Percentiles rank a stretch among this genome's conserved stretches.
Conservation (phyloP, 1,139 yeast species). For the Meyerozyma athensensis region DNA sequence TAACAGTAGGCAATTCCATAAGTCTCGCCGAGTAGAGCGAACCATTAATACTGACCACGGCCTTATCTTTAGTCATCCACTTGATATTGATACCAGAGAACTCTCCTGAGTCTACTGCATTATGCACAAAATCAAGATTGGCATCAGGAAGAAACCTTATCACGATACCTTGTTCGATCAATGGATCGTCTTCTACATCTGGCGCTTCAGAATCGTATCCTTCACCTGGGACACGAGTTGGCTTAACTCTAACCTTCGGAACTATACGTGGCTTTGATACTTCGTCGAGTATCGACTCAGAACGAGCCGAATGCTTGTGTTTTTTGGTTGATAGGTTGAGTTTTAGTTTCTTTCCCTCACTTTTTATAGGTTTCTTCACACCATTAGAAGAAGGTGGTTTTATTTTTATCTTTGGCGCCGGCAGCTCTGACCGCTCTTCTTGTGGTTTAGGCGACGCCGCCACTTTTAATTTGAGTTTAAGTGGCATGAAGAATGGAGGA, state of each 20-base stretch:
- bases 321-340: constrained; percentile 15
- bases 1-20: constrained; percentile 84
- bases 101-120: constrained; percentile 79
- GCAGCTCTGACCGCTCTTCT: constrained; percentile 6
- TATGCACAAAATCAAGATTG: constrained; percentile 71
- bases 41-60: constrained; percentile 55
- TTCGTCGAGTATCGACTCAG: neutral
- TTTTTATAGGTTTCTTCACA: constrained; percentile 8
- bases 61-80: constrained; percentile 78
- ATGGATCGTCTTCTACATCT: constrained; percentile 91
- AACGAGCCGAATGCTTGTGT: constrained; percentile 1
- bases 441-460: constrained; percentile 8
- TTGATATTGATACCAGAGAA: constrained; percentile 67
- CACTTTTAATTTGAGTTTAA: constrained; percentile 22
- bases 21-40: constrained; percentile 75
- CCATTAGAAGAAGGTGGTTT: constrained; percentile 14
- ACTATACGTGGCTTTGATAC: constrained; percentile 19
- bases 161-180: constrained; percentile 80
- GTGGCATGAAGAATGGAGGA: constrained; percentile 13
- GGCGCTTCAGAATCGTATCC: constrained; percentile 98
- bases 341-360: constrained; percentile 18
- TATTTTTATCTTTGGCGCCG: constrained; percentile 17
- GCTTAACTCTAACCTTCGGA: constrained; percentile 74
- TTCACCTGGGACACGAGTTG: constrained; percentile 84
- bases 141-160: constrained; percentile 77